phyloP scores from a whole-genome alignment of 495 filamentous ascomycete species.

The Aspergillus saccharolyticus region DNA sequence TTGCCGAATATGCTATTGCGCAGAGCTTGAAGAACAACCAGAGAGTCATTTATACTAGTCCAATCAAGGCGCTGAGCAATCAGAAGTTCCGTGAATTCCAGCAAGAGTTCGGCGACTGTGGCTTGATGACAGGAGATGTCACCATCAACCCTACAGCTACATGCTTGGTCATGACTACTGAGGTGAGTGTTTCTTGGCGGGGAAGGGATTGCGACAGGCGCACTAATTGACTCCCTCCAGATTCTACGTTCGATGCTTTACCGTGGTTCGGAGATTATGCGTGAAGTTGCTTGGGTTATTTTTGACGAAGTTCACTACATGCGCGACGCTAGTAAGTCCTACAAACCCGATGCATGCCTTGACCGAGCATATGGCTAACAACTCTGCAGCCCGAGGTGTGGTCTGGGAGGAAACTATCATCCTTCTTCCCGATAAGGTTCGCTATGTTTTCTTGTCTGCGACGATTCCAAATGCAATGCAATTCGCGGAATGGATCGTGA shows the following conservation, averaged over 20 bases:
- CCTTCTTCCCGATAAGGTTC: conserved; percentile 92
- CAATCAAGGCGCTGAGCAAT: conserved; percentile 97
- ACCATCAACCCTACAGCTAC: conserved; percentile 98
- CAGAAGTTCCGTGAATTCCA: conserved; percentile 97
- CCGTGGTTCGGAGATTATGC: conserved; percentile 97
- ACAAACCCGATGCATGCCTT: background rate
- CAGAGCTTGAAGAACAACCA: conserved; percentile 96
- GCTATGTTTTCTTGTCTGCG: conserved; percentile 95
- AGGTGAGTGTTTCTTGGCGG: conserved; percentile 35
- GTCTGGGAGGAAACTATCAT: conserved; percentile 99
- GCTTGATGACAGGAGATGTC: conserved; percentile 97
- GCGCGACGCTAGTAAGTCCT: conserved; percentile 65
- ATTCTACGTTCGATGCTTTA: conserved; percentile 99
- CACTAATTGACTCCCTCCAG: conserved; percentile 20
- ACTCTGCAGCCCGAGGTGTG: conserved; percentile 66
- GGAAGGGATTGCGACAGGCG: background rate
- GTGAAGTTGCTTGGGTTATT: conserved; percentile 94
- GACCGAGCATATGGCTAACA: conserved; percentile 7
- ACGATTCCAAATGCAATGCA: conserved; percentile 99
- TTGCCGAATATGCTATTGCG: conserved; percentile 96
- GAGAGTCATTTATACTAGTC: conserved; percentile 97
- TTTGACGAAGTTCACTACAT: conserved; percentile 99
- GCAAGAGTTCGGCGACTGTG: conserved; percentile 93
- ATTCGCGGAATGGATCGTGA: conserved; percentile 97
- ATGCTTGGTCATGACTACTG: conserved; percentile 98